These are phyloP conservation scores for Xanthoconium stramineum DNA, from an alignment of 768 basidiomycete genomes.

Conservation along the genomic window DNA sequence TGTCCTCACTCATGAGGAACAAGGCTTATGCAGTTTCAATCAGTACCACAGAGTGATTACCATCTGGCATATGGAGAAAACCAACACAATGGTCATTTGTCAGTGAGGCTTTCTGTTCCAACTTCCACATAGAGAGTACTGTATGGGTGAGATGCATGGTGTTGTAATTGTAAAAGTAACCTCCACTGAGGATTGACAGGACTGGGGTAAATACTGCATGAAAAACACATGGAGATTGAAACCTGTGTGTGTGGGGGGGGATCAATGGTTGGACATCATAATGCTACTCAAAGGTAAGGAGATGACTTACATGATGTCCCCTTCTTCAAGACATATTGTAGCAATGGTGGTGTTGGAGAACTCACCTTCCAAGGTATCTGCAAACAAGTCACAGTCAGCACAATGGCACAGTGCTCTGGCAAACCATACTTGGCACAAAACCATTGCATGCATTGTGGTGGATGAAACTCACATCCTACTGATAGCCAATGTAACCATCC, in stretches of 20 bases:
- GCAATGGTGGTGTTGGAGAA: background rate
- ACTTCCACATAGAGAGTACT: background rate
- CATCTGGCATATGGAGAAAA: background rate
- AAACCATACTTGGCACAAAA: background rate
- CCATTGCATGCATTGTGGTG: constrained; percentile 11
- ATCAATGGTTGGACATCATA: background rate
- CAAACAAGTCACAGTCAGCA: background rate
- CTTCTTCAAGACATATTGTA: constrained; percentile 2
- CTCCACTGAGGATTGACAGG: background rate
- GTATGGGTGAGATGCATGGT: constrained; percentile 2
- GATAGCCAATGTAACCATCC: constrained; percentile 1
- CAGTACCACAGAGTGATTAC: background rate
- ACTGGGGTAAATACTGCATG: background rate
- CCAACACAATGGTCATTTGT: background rate
- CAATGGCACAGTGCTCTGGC: constrained; percentile 10
- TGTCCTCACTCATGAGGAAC: background rate
- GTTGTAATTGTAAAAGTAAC: constrained; percentile 1
- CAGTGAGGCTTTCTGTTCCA: background rate
- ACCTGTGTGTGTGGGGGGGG: background rate
- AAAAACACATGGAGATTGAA: background rate
- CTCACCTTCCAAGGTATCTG: background rate
- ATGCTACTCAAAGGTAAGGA: background rate
- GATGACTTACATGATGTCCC: background rate
- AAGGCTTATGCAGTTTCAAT: background rate
- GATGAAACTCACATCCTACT: constrained; percentile 26